A percentile compares a stretch with the other conserved stretches of the same genome.
Conservation (phyloP, 2,329 filamentous ascomycete genomes). For the Cladosporium phlei region DNA sequence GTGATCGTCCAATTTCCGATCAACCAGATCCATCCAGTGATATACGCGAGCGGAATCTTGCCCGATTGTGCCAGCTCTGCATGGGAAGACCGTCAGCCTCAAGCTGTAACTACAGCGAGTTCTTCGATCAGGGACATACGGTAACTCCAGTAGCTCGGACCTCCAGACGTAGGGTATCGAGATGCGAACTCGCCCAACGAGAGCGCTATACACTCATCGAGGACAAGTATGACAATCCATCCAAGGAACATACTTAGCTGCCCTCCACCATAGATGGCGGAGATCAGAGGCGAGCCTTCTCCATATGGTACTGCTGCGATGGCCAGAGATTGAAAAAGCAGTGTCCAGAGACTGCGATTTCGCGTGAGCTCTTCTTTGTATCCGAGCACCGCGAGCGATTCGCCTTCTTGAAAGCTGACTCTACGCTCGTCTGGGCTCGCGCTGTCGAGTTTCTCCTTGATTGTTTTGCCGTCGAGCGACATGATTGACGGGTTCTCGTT, state of each 20-base stretch:
- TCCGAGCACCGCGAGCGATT: constrained; percentile 43
- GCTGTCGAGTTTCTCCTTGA: background rate
- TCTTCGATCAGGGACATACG: constrained; percentile 5
- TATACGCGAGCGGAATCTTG: constrained; percentile 55
- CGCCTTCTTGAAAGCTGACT: constrained; percentile 25
- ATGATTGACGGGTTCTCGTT: background rate
- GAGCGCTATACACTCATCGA: constrained; percentile 65
- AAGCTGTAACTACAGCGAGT: no score
- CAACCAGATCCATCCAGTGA: constrained; percentile 69
- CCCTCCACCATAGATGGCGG: constrained; percentile 57
- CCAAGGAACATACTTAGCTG: constrained; percentile 68
- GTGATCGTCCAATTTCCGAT: constrained; percentile 79
- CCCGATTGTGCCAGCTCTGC: constrained; percentile 52
- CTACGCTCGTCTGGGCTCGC: constrained; percentile 8
- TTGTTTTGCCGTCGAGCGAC: background rate
- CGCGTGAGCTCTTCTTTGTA: constrained; percentile 55
- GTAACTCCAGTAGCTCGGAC: constrained; percentile 73
- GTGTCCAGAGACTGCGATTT: constrained; percentile 56
- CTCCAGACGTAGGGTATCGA: constrained; percentile 70
- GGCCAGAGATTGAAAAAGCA: constrained; percentile 58
- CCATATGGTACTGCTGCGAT: constrained; percentile 59
- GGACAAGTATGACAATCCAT: constrained; percentile 61
- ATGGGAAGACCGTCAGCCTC: no score
- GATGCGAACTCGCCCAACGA: constrained; percentile 69
- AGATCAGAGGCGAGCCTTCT: constrained; percentile 51